phyloP scores from a whole-genome alignment of 1,284 basidiomycete genomes.

The Cryptococcus sp. region DNA sequence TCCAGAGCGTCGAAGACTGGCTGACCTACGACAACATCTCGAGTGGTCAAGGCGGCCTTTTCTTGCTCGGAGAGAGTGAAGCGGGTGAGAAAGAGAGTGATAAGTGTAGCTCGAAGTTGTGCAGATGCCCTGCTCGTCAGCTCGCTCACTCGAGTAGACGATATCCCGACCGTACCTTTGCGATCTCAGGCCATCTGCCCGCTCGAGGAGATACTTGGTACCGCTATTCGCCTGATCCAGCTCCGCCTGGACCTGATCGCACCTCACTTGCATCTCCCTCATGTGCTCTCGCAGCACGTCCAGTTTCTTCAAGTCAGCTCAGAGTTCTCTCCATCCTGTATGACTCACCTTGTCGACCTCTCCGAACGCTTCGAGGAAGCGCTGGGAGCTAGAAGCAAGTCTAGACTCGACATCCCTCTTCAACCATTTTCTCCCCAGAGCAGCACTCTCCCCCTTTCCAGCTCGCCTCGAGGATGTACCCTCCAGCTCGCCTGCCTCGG shows the following conservation, averaged over 20 bases:
- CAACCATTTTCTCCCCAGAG: slow-evolving; percentile 69
- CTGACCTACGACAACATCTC: slow-evolving; percentile 67
- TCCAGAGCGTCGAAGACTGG: slow-evolving; percentile 81
- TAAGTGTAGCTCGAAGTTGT: slow-evolving; percentile 59
- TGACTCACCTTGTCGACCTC: slow-evolving; percentile 75
- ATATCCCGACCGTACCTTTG: no score
- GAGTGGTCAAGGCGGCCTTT: slow-evolving; percentile 64
- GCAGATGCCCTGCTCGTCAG: slow-evolving; percentile 51
- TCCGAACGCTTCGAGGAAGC: slow-evolving; percentile 74
- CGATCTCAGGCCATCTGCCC: slow-evolving; percentile 58
- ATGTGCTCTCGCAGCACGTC: slow-evolving; percentile 68
- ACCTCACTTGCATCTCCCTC: slow-evolving; percentile 68
- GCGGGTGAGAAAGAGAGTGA: slow-evolving; percentile 69
- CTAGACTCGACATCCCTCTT: slow-evolving; percentile 76
- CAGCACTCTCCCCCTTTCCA: slow-evolving; percentile 39
- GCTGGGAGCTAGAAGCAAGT: slow-evolving; percentile 69
- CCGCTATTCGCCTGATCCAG: slow-evolving; percentile 69
- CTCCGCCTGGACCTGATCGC: slow-evolving; percentile 74
- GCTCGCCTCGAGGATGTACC: slow-evolving; percentile 20
- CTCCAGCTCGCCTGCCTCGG: slow-evolving; percentile 9
- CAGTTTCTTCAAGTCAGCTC: slow-evolving; percentile 58
- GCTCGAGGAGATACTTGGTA: slow-evolving; percentile 76
- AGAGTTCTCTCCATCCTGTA: neutral
- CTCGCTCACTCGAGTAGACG: no score
- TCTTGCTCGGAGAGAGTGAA: slow-evolving; percentile 79